Conservation (phyloP, 768 basidiomycete genomes). For the Suillus subluteus region DNA sequence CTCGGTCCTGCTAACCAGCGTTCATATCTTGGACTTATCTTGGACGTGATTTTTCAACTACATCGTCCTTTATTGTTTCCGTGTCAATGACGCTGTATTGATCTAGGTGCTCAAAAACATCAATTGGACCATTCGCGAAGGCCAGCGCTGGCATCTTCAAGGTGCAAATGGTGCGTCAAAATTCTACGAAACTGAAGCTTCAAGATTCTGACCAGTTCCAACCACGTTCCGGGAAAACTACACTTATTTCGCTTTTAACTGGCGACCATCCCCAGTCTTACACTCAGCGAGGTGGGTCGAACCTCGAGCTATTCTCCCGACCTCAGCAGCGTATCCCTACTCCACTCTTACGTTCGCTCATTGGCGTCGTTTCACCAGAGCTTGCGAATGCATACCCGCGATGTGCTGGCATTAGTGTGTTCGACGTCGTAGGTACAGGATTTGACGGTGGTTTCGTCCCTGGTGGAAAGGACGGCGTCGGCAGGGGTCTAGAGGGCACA, state of each 20-base stretch:
- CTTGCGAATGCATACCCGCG: slow-evolving; percentile 90
- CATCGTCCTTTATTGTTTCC: not conserved
- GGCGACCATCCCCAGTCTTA: slow-evolving; percentile 97
- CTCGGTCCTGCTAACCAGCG: not conserved
- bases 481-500: slow-evolving; percentile 45
- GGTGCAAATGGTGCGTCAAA: slow-evolving; percentile 77
- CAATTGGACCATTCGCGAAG: slow-evolving; percentile 80
- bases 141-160: slow-evolving; percentile 89
- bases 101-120: slow-evolving; percentile 73
- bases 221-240: slow-evolving; percentile 92
- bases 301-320: slow-evolving; percentile 61
- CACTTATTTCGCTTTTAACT: slow-evolving; percentile 86
- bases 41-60: slow-evolving; percentile 25
- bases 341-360: slow-evolving; percentile 59
- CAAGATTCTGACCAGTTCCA: not conserved
- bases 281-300: slow-evolving; percentile 54
- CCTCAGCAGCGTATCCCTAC: slow-evolving; percentile 73
- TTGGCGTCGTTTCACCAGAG: slow-evolving; percentile 88
- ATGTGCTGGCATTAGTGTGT: slow-evolving; percentile 64
- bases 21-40: not conserved
- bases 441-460: slow-evolving; percentile 83
- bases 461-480: slow-evolving; percentile 46
- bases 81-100: not conserved
- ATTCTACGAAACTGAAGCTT: not conserved
- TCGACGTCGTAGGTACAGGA: slow-evolving; percentile 85